Evolutionary conservation across 208 protist species (phyloP), one percentile per base, ranked within the genome.

Genomic region (Naegleria gruberi): DNA sequence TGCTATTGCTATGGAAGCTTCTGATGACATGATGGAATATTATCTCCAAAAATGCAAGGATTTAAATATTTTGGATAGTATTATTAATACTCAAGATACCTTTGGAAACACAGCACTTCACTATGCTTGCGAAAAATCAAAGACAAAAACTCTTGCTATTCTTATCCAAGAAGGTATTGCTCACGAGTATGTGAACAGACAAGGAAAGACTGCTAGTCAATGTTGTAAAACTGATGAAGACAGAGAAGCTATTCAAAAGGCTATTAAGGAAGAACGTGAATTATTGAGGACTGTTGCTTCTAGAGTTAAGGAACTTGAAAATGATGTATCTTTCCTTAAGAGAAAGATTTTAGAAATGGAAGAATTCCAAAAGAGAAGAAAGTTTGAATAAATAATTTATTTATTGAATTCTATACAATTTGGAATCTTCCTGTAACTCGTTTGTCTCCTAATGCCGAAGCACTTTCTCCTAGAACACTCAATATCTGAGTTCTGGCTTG

Each of bases 141-240:
- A 37, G 34, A 77, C 65, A 1, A 77, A 77, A 77, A 77, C 30
- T 0, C 26, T 77, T 37, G 26, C 26, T 37, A 37, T 5, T 77
- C 30, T 77, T 8, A 77, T 77, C 34, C 7, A n/a, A 77, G 30
- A 77, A 37, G 65, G 65, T 37, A 77, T 77, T 77, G 65, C 65
- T 37, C 65, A 77, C 34, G 65, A 77, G 34, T 77, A n/a, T 77
- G 12, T 77, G 6, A 77, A 77, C 8, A 30, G 30, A 77, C 65
- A 77, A 77, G 65, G 65, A 37, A 77, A 77, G 34, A 77, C 65
- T 37, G 65, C 65, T 37, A 37, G 17, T 37, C 65, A 77, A 77
- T 77, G 65, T 77, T 77, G 65, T 77, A 77, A 77, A 77, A 77
- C 65, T 37, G 65, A 77, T 37, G 65, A 77, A 37, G 65, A 77